Evolutionary conservation across 2,329 filamentous ascomycete species (phyloP).

Genomic region (Shiraia bambusicola): DNA sequence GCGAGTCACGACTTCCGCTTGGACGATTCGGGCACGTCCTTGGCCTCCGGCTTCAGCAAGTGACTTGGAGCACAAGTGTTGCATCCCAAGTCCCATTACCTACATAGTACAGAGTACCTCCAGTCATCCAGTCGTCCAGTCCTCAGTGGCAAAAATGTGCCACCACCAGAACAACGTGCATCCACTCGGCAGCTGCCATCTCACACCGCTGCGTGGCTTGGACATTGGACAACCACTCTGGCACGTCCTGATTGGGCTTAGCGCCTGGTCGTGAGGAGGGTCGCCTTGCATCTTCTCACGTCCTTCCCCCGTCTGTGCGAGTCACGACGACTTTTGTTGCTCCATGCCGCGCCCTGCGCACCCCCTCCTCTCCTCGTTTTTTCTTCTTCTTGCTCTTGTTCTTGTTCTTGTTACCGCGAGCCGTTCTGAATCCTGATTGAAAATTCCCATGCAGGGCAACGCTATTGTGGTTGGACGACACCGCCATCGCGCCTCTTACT

Average conservation of each 20-base stretch:
- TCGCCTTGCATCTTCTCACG: slow-evolving; percentile 22
- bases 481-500: slow-evolving; percentile 16
- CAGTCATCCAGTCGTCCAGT: background rate
- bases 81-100: slow-evolving; percentile 1
- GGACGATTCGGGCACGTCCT: slow-evolving; percentile 7
- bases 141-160: slow-evolving; percentile 10
- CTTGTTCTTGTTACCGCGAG: slow-evolving; percentile 3
- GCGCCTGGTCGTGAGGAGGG: slow-evolving; percentile 3
- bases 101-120: slow-evolving; percentile 6
- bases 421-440: too few relatives aligned
- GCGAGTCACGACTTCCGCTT: background rate
- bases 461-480: slow-evolving; percentile 14
- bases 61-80: background rate
- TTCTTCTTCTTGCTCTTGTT: too few relatives aligned
- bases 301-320: background rate
- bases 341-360: slow-evolving; percentile 8
- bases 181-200: slow-evolving; percentile 14
- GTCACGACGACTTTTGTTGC: too few relatives aligned
- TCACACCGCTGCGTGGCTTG: slow-evolving; percentile 17
- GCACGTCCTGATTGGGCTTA: too few relatives aligned
- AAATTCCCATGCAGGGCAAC: slow-evolving; percentile 25
- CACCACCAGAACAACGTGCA: slow-evolving; percentile 6
- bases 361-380: slow-evolving; percentile 5
- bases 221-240: background rate
- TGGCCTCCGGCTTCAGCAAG: background rate